phyloP scores from a whole-genome alignment of 441 rosid species.

The Jatropha multifida region DNA sequence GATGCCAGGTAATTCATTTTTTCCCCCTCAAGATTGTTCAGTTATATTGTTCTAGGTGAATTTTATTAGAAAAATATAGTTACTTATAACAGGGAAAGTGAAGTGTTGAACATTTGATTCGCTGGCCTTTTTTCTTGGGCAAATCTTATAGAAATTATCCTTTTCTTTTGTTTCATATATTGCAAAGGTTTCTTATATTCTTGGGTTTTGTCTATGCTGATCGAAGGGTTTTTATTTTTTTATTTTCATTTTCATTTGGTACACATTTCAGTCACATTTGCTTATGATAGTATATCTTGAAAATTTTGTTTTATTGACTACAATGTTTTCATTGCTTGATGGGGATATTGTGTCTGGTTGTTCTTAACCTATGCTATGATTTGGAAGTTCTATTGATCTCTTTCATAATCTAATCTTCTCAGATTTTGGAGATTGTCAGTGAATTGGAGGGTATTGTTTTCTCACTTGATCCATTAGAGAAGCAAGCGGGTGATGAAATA shows the following conservation, averaged over 20 bases:
- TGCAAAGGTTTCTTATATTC: not conserved
- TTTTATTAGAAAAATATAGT: not conserved
- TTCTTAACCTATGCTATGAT: conserved; percentile 9
- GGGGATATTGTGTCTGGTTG: not conserved
- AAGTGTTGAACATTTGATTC: not conserved
- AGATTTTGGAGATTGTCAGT: conserved; percentile 81
- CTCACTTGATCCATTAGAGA: conserved; percentile 72
- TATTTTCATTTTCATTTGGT: not conserved
- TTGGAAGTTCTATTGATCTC: conserved; percentile 20
- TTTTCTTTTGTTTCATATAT: too few relatives aligned
- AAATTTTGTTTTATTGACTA: not conserved
- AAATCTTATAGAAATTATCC: not conserved
- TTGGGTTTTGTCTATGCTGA: not conserved
- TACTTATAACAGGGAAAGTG: not conserved
- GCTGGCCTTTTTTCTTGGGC: not conserved
- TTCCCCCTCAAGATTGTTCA: not conserved
- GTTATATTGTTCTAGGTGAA: not conserved
- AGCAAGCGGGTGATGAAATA: conserved; percentile 93
- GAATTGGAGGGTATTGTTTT: conserved; percentile 70
- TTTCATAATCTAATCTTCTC: conserved; percentile 28
- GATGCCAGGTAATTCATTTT: conserved; percentile 60
- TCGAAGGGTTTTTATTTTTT: not conserved
- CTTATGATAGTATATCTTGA: not conserved
- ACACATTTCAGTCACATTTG: not conserved
- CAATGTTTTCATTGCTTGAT: not conserved